Conservation (phyloP, 257 asterid species). For the Agastache rugosa region DNA sequence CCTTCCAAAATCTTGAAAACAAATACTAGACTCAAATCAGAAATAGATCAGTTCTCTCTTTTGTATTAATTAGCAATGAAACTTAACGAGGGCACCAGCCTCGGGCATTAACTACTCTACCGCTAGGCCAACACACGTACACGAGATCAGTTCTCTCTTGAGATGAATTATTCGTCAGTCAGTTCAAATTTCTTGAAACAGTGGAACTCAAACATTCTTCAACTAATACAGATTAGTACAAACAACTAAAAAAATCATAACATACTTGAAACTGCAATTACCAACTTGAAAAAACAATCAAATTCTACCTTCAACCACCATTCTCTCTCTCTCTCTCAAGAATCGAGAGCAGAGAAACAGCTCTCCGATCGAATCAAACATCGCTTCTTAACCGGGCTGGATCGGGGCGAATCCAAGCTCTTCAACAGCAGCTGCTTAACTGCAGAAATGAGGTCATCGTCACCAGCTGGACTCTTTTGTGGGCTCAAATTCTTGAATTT, state of each 20-base stretch:
- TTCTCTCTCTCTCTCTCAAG: conserved; percentile 4
- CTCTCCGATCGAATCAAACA: conserved; percentile 48
- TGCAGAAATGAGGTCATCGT: conserved; percentile 60
- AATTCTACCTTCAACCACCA: not conserved
- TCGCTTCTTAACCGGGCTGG: conserved; percentile 50
- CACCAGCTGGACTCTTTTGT: conserved; percentile 52
- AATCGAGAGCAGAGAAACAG: conserved; percentile 55
- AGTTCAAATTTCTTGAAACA: not conserved
- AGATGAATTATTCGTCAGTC: not conserved
- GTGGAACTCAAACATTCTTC: conserved; percentile 22
- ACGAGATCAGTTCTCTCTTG: not conserved
- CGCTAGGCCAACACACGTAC: no score
- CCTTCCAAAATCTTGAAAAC: not conserved
- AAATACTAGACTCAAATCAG: not conserved
- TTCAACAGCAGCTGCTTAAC: conserved; percentile 70
- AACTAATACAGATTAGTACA: conserved; percentile 12
- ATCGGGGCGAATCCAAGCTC: conserved; percentile 73
- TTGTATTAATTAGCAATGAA: no score
- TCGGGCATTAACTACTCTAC: no score
- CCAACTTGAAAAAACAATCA: not conserved
- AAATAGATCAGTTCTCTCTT: not conserved
- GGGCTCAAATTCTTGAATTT: conserved; percentile 67
- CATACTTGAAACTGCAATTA: not conserved
- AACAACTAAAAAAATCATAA: conserved; percentile 17
- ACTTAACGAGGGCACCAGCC: no score